Evolutionary conservation across 1,284 basidiomycete genomes (phyloP), one percentile per base, ranked within the genome.

Genomic region (Agroathelia rolfsii): DNA sequence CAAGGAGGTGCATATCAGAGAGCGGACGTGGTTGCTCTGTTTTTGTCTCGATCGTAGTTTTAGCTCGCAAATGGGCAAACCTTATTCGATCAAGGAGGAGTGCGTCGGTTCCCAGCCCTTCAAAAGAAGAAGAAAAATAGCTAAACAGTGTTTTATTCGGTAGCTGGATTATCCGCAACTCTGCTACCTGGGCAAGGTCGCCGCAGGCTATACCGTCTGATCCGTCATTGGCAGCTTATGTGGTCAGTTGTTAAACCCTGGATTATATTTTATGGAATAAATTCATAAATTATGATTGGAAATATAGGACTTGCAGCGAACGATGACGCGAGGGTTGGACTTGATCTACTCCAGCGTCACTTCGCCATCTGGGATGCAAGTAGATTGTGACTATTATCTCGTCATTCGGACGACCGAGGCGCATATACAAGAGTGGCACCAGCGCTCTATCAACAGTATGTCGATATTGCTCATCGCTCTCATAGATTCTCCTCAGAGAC

Each of bases 41-140:
- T 96, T 88, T 55, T 76, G 76, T 36, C 66, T 95, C 22, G 93
- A 97, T 55, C 74, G 90, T 36, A 93, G 88, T 43, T 72, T 84
- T 38, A 89, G 87, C 43, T 85, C 90, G 1, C 90, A 93, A 60
- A 87, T 92, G 84, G 87, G 89, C 35, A 90, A 90, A 56, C 86
- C 87, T 3, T 72, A 83, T 51, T 77, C 78, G 6, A 79, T 90
- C 46, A 78, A 78, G 51, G 83, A 84, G 62, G 88, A 85, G 87
- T 86, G 57, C 49, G 84, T 70, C 29, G 32, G 24, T 46, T 43
- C 39, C 42, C 41, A 28, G 34, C 9, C 13, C 15, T 24, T n/a
- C 23, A 24, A 24, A 24, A 24, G 9, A 9, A 9, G 9, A n/a
- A 24, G 23, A 24, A 24, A 9, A n/a, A n/a, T n/a, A n/a, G n/a